These are phyloP conservation scores for Calonectria montana DNA, from an alignment of 2,329 filamentous ascomycete species.

Conservation along the genomic window DNA sequence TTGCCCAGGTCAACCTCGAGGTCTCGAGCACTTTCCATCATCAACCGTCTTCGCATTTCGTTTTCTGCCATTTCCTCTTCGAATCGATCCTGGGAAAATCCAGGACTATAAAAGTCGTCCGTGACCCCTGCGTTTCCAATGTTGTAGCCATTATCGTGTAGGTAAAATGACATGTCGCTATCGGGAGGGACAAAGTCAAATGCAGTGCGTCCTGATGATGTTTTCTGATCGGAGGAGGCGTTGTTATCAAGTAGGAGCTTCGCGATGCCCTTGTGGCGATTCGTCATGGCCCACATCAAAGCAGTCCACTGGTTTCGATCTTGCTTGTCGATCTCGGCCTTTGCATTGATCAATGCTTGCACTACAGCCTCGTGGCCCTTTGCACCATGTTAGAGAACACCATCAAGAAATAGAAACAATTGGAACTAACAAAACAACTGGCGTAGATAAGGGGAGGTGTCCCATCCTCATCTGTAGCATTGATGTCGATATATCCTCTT, in stretches of 20 bases:
- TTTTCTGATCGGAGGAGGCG: conserved; percentile 95
- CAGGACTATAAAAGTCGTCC: conserved; percentile 94
- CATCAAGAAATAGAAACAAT: neutral
- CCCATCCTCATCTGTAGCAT: conserved; percentile 91
- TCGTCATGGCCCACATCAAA: conserved; percentile 99
- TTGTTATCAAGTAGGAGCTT: conserved; percentile 93
- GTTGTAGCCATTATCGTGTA: conserved; percentile 93
- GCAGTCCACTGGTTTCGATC: conserved; percentile 98
- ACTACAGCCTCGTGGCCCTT: conserved; percentile 93
- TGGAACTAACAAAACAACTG: conserved; percentile 85
- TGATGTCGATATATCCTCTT: conserved; percentile 82
- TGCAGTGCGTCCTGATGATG: conserved; percentile 90
- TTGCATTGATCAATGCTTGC: conserved; percentile 82
- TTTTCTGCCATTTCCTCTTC: conserved; percentile 98
- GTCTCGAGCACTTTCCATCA: conserved; percentile 99
- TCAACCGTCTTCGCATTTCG: conserved; percentile 93
- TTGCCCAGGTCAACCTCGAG: conserved; percentile 96
- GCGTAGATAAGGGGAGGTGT: conserved; percentile 98
- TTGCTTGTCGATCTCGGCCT: conserved; percentile 90
- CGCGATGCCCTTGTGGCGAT: conserved; percentile 94
- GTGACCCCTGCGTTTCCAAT: conserved; percentile 83
- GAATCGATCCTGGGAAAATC: conserved; percentile 91
- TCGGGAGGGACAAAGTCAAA: conserved; percentile 96
- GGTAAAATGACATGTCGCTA: conserved; percentile 95
- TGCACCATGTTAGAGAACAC: conserved; percentile 13